phyloP scores from a whole-genome alignment of 345 rosid genomes.

The Jatropha curcas region DNA sequence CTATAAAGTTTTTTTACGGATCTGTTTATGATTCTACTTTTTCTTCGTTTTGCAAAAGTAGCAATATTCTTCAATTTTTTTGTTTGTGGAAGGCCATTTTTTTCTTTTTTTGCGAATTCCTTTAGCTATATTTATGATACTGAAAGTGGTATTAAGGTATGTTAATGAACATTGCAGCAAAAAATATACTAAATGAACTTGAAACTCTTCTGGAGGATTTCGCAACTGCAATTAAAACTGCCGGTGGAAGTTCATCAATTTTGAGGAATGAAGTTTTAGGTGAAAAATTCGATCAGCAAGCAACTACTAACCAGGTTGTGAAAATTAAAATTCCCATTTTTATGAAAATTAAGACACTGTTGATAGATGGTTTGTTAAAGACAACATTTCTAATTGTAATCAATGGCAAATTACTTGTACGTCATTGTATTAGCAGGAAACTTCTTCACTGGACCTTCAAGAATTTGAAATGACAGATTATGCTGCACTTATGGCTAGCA shows the following conservation, averaged over 20 bases:
- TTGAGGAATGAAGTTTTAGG: conserved; percentile 26
- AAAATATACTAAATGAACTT: conserved; percentile 53
- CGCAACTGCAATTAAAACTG: conserved; percentile 37
- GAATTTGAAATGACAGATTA: conserved; percentile 46
- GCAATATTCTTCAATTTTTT: too few relatives aligned
- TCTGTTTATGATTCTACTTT: too few relatives aligned
- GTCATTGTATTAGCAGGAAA: too few relatives aligned
- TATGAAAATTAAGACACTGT: neutral
- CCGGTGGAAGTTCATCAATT: conserved; percentile 28
- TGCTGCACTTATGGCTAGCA: conserved; percentile 52
- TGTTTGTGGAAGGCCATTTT: neutral
- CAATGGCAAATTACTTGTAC: too few relatives aligned
- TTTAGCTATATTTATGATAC: neutral
- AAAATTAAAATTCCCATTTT: neutral
- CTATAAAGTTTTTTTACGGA: neutral
- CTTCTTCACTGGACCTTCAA: conserved; percentile 10
- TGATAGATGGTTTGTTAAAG: neutral
- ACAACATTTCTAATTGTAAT: neutral
- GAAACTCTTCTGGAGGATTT: conserved; percentile 51
- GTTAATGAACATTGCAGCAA: conserved; percentile 44
- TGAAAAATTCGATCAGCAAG: conserved; percentile 30
- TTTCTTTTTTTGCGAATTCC: neutral
- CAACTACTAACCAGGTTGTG: conserved; percentile 46
- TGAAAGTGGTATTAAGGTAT: neutral
- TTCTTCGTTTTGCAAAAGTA: too few relatives aligned